These are phyloP conservation scores for Erucastrum elatum DNA, from an alignment of 345 rosid genomes.

Conservation along the genomic window DNA sequence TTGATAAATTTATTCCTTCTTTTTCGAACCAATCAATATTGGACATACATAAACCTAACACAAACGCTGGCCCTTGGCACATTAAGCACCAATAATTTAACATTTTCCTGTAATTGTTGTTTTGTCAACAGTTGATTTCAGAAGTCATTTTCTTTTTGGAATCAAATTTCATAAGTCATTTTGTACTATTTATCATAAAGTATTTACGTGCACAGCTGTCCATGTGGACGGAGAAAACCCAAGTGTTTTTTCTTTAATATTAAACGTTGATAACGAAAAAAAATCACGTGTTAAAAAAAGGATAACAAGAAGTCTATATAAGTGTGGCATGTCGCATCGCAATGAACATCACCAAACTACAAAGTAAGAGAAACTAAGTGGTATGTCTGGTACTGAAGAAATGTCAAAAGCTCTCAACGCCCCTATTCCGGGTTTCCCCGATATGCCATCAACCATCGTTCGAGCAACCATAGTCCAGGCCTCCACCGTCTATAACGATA, in stretches of 20 bases:
- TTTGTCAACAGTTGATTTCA: neutral
- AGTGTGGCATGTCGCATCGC: neutral
- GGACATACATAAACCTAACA: neutral
- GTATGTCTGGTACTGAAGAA: neutral
- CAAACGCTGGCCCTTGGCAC: neutral
- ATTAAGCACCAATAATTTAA: neutral
- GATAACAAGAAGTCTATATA: neutral
- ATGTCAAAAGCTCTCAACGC: neutral
- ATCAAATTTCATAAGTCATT: neutral
- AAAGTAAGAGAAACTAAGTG: neutral
- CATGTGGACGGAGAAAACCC: neutral
- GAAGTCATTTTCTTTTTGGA: neutral
- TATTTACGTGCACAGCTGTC: neutral
- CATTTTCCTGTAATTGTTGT: neutral
- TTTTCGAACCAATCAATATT: neutral
- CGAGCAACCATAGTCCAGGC: no score
- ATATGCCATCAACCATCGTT: neutral
- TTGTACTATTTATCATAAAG: neutral
- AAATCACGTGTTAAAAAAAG: neutral
- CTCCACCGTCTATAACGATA: no score
- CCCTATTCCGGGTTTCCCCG: neutral
- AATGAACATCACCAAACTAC: neutral
- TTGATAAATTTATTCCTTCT: neutral
- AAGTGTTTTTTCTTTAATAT: neutral
- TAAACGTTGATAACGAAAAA: neutral